Percentiles rank a stretch among this genome's conserved stretches.
phyloP scores from a whole-genome alignment of 768 basidiomycete genomes.

The Pisolithus microcarpus region DNA sequence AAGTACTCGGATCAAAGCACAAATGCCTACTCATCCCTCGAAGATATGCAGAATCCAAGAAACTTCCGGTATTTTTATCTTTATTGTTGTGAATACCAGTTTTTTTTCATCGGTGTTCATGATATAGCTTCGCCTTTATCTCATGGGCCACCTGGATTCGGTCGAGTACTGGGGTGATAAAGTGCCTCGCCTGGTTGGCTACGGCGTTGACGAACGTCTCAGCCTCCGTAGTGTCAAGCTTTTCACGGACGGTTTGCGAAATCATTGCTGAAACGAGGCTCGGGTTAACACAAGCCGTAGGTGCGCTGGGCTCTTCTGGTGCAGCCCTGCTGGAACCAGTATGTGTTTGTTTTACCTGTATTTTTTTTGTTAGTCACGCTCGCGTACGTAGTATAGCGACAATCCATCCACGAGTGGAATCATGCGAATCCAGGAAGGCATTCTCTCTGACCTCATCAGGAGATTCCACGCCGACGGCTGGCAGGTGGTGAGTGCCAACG shows the following conservation, averaged over 20 bases:
- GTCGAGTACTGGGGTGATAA: conserved; percentile 61
- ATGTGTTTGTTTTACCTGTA: background rate
- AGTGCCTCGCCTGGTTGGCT: conserved; percentile 51
- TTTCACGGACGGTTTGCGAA: conserved; percentile 58
- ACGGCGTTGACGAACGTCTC: conserved; percentile 47
- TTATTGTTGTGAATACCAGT: background rate
- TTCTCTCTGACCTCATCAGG: conserved; percentile 46
- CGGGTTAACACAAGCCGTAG: conserved; percentile 27
- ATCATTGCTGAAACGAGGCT: background rate
- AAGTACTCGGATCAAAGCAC: conserved; percentile 14
- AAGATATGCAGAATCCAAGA: conserved; percentile 63
- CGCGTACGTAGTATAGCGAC: conserved; percentile 53
- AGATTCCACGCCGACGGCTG: conserved; percentile 68
- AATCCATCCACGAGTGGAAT: conserved; percentile 65
- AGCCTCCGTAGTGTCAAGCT: conserved; percentile 66
- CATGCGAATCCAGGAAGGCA: conserved; percentile 51
- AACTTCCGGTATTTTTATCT: conserved; percentile 48
- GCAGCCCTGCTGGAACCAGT: conserved; percentile 76
- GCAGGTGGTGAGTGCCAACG: conserved; percentile 62
- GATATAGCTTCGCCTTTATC: conserved; percentile 50
- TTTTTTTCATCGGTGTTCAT: background rate
- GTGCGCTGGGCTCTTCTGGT: conserved; percentile 88
- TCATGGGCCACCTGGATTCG: conserved; percentile 49
- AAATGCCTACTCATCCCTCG: conserved; percentile 1
- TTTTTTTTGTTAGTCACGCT: conserved; percentile 1